Conservation (phyloP, 1,284 basidiomycete genomes). For the Porogramme epimiltina region DNA sequence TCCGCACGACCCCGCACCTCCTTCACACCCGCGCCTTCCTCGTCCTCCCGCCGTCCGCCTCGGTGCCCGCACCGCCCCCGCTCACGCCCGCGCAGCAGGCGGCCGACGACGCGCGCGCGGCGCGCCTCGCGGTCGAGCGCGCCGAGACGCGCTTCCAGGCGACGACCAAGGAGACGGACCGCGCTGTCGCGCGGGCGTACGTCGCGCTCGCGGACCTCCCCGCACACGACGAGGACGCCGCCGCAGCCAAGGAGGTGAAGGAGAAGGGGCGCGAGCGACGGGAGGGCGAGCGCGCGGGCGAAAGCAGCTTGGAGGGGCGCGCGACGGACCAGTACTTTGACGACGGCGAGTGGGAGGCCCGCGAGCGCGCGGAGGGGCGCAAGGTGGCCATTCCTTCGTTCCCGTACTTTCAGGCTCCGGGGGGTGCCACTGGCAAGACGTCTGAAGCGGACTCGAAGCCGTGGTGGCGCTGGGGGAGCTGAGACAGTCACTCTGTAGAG, state of each 20-base stretch:
- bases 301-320: slow-evolving; percentile 41
- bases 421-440: not conserved
- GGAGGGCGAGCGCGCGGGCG: slow-evolving; percentile 6
- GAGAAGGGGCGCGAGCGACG: slow-evolving; percentile 22
- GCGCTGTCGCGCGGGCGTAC: slow-evolving; percentile 65
- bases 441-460: slow-evolving; percentile 8
- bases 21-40: slow-evolving; percentile 69
- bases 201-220: slow-evolving; percentile 56
- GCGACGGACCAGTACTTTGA: slow-evolving; percentile 65
- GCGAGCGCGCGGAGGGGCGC: slow-evolving; percentile 33
- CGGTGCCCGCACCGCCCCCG: slow-evolving; percentile 13
- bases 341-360: slow-evolving; percentile 66
- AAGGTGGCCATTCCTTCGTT: slow-evolving; percentile 27
- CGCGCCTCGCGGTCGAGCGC: slow-evolving; percentile 48
- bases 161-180: slow-evolving; percentile 70
- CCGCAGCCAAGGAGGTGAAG: slow-evolving; percentile 35
- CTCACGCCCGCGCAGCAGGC: slow-evolving; percentile 11
- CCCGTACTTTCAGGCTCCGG: slow-evolving; percentile 13
- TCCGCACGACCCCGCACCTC: slow-evolving; percentile 72
- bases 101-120: slow-evolving; percentile 41
- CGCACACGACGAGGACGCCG: slow-evolving; percentile 23
- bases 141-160: slow-evolving; percentile 63
- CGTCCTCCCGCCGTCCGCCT: slow-evolving; percentile 47
- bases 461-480: slow-evolving; percentile 21
- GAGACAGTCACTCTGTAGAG: too few species aligned